Conservation (phyloP, 2,329 filamentous ascomycete genomes). For the Microsporum ferrugineum region DNA sequence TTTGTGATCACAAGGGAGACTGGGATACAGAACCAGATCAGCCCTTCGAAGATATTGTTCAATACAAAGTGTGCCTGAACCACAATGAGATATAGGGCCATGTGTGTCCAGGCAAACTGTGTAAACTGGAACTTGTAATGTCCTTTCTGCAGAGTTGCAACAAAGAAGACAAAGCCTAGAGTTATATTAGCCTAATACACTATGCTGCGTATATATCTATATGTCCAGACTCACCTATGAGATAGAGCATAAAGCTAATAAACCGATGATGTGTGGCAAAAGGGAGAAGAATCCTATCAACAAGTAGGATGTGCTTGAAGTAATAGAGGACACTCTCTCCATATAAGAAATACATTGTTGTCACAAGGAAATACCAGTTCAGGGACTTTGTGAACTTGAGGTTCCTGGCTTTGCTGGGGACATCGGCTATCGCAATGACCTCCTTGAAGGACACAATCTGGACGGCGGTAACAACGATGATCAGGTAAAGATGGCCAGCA, state of each 20-base stretch:
- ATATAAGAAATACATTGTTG: slow-evolving; percentile 98
- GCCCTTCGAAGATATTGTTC: slow-evolving; percentile 99
- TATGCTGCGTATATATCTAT: not conserved
- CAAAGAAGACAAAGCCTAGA: slow-evolving; percentile 93
- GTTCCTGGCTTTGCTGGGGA: slow-evolving; percentile 81
- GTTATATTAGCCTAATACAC: not conserved
- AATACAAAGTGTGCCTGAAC: slow-evolving; percentile 98
- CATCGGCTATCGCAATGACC: slow-evolving; percentile 93
- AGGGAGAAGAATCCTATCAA: slow-evolving; percentile 83
- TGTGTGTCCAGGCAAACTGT: slow-evolving; percentile 98
- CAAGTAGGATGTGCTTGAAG: slow-evolving; percentile 95
- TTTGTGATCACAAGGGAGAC: slow-evolving; percentile 94
- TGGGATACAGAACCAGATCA: slow-evolving; percentile 99
- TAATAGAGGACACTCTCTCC: slow-evolving; percentile 99
- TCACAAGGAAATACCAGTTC: slow-evolving; percentile 99
- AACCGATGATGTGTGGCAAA: slow-evolving; percentile 96
- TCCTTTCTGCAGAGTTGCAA: slow-evolving; percentile 83
- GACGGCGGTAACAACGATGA: slow-evolving; percentile 79
- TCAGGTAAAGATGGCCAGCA: slow-evolving; percentile 94
- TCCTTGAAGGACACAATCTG: slow-evolving; percentile 99
- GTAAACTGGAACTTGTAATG: slow-evolving; percentile 99
- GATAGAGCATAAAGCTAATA: slow-evolving; percentile 96
- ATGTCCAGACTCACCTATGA: slow-evolving; percentile 59
- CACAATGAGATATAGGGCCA: slow-evolving; percentile 95
- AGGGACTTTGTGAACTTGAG: slow-evolving; percentile 88